Evolutionary conservation across 2,329 filamentous ascomycete genomes (phyloP).

Genomic region (Verticillium nonalfalfae): DNA sequence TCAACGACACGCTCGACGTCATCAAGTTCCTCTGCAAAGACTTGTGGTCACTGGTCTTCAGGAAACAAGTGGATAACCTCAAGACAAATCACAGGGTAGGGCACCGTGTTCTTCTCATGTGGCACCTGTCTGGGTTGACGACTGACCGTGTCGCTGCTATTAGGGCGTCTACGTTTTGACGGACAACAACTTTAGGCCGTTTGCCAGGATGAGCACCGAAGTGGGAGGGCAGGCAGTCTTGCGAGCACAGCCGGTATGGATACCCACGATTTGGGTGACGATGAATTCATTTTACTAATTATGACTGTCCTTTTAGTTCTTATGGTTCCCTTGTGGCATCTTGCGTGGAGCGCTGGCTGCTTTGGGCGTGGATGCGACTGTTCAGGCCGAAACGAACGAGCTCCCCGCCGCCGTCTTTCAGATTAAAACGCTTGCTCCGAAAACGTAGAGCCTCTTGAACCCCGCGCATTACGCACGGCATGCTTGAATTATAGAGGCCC

Average conservation of each 20-base stretch:
- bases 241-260: constrained; percentile 70
- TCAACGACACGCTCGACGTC: constrained; percentile 86
- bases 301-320: constrained; percentile 51
- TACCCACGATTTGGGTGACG: not conserved
- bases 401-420: constrained; percentile 89
- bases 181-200: constrained; percentile 84
- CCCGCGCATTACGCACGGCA: not conserved
- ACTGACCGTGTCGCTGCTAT: not conserved
- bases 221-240: constrained; percentile 65
- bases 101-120: not conserved
- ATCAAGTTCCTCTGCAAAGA: constrained; percentile 99
- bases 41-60: constrained; percentile 88
- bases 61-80: constrained; percentile 96
- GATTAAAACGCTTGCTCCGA: constrained; percentile 75
- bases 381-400: constrained; percentile 84
- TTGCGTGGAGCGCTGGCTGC: constrained; percentile 89
- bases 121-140: too few species aligned
- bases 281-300: not conserved
- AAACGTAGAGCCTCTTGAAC: not conserved
- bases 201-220: constrained; percentile 84
- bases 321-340: constrained; percentile 93
- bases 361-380: constrained; percentile 83
- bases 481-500: not conserved
- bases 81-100: constrained; percentile 91
- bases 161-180: constrained; percentile 94